Conservation (phyloP, 148 eudicot genomes). For the Selenicereus undatus region DNA sequence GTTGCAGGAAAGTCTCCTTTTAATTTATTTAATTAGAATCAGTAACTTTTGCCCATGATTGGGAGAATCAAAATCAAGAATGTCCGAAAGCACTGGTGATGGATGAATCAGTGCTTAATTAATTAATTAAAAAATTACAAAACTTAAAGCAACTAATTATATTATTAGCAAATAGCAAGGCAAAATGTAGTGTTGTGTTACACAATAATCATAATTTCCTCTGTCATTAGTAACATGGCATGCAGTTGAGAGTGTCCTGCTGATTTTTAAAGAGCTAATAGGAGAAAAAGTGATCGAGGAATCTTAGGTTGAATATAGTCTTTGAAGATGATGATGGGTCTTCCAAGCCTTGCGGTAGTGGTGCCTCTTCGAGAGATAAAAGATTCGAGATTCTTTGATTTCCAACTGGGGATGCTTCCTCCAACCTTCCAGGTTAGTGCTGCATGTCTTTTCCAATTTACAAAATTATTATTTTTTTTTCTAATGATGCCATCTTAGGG, state of each 20-base stretch:
- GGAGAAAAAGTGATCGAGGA: background rate
- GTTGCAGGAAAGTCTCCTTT: no score
- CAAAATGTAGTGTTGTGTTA: background rate
- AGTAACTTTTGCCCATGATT: background rate
- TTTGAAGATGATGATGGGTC: background rate
- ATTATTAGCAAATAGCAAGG: background rate
- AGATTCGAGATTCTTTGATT: background rate
- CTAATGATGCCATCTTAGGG: no score
- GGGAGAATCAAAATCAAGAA: background rate
- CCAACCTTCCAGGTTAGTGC: background rate
- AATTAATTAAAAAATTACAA: background rate
- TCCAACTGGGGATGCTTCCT: background rate
- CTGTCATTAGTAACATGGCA: constrained; percentile 1
- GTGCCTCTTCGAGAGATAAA: background rate
- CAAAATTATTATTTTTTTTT: no score
- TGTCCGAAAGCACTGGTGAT: background rate
- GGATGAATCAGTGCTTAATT: background rate
- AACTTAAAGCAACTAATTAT: background rate
- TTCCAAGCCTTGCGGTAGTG: background rate
- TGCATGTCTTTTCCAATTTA: background rate
- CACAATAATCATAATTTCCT: background rate
- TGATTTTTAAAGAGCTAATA: no score
- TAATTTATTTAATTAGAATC: no score
- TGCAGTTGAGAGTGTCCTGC: background rate
- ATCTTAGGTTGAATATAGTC: background rate